Conservation (phyloP, 2,329 filamentous ascomycete genomes). For the Xylariales sp. region DNA sequence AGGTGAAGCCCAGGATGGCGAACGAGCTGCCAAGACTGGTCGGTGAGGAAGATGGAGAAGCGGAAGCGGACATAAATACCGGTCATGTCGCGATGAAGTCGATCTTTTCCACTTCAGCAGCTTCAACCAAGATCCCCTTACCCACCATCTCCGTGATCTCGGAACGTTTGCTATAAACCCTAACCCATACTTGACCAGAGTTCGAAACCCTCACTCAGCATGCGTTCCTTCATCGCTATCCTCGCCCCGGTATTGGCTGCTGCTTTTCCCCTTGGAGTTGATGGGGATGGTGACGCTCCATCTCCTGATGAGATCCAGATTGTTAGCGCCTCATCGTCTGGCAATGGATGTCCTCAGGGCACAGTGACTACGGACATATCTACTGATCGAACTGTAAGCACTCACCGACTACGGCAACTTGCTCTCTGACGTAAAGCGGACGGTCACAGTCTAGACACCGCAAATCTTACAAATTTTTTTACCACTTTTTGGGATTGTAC, state of each 20-base stretch:
- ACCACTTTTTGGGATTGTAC: too few species aligned
- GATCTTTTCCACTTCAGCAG: conserved; percentile 21
- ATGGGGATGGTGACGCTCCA: conserved; percentile 29
- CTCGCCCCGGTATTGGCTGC: conserved; percentile 31
- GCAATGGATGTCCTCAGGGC: conserved; percentile 40
- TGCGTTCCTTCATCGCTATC: conserved; percentile 30
- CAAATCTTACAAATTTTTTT: too few species aligned
- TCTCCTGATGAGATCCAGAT: conserved; percentile 37
- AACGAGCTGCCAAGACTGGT: too few species aligned
- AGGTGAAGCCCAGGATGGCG: too few species aligned
- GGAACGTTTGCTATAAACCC: neutral
- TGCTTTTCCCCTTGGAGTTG: conserved; percentile 29
- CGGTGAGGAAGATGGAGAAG: too few species aligned
- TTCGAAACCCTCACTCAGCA: conserved; percentile 21
- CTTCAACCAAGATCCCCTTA: conserved; percentile 2
- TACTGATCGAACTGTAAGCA: conserved; percentile 34
- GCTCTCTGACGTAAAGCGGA: neutral
- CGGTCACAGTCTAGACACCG: neutral
- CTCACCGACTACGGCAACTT: neutral
- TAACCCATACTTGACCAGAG: too few species aligned
- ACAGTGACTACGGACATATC: conserved; percentile 38
- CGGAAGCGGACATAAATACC: conserved; percentile 19
- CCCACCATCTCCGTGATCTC: neutral
- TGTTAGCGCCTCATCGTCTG: conserved; percentile 34
- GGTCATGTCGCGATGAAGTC: conserved; percentile 15